These are phyloP conservation scores for Chaetomiaceae sp. DNA, from an alignment of 2,329 filamentous ascomycete genomes.

Conservation along the genomic window DNA sequence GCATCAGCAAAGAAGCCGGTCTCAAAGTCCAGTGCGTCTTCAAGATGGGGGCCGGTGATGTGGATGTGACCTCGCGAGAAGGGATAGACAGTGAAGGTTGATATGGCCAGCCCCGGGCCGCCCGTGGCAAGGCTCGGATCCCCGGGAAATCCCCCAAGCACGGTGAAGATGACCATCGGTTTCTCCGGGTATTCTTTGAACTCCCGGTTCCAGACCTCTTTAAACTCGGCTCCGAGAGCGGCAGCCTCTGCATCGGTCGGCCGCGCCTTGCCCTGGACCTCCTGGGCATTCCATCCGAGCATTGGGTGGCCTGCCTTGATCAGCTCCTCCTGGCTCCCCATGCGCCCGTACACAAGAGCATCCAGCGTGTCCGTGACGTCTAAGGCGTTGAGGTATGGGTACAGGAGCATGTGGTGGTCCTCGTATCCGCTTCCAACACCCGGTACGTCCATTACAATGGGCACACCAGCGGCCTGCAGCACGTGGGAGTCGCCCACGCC, in stretches of 20 bases:
- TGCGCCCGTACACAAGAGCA: conserved; percentile 42
- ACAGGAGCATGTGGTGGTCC: conserved; percentile 50
- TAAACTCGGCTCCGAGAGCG: conserved; percentile 46
- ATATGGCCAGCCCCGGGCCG: conserved; percentile 35
- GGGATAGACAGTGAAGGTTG: conserved; percentile 52
- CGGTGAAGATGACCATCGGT: conserved; percentile 42
- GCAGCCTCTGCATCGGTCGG: conserved; percentile 47
- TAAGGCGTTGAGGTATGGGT: conserved; percentile 43
- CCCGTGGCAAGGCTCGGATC: conserved; percentile 33
- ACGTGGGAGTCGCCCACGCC: conserved; percentile 42
- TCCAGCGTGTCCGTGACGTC: conserved; percentile 39
- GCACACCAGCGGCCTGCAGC: conserved; percentile 42
- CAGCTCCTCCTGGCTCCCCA: conserved; percentile 37
- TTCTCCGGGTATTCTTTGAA: conserved; percentile 39
- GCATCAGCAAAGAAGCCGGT: conserved; percentile 50
- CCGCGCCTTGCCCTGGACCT: conserved; percentile 50
- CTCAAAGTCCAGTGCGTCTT: conserved; percentile 48
- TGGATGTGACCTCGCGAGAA: conserved; percentile 57
- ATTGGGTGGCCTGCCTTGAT: conserved; percentile 42
- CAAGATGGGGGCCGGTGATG: conserved; percentile 41
- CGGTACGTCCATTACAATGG: conserved; percentile 40
- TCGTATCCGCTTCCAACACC: conserved; percentile 50
- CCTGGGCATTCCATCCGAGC: conserved; percentile 53
- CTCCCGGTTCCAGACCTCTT: conserved; percentile 48
- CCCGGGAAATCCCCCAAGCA: conserved; percentile 36